A percentile compares a stretch with the other conserved stretches of the same genome.
Conservation (phyloP, 306 rosid genomes). For the Mimosa pudica region DNA sequence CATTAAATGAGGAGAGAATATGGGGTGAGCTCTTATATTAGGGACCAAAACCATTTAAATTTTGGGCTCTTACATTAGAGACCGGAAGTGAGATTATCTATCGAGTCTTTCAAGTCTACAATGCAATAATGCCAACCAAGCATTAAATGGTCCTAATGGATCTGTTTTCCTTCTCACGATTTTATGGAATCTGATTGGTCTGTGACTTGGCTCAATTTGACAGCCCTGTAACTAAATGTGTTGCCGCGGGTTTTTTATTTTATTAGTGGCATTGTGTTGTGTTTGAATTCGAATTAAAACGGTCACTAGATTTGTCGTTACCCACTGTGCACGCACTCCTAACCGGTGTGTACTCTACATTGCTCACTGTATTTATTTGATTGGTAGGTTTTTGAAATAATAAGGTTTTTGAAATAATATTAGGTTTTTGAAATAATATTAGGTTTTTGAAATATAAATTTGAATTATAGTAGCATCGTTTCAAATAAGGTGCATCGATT, state of each 20-base stretch:
- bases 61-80: no score
- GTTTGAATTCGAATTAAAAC: constrained; percentile 83
- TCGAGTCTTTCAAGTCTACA: no score
- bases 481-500: background rate
- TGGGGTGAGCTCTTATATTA: no score
- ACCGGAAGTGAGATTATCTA: no score
- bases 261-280: constrained; percentile 16
- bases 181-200: constrained; percentile 35
- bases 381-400: background rate
- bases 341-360: constrained; percentile 16
- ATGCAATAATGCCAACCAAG: background rate
- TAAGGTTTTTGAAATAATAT: background rate
- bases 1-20: no score
- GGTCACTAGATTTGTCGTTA: constrained; percentile 60
- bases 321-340: constrained; percentile 25
- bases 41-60: no score
- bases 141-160: background rate
- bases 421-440: background rate
- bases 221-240: constrained; percentile 26
- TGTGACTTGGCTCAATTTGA: constrained; percentile 18
- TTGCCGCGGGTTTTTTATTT: constrained; percentile 41
- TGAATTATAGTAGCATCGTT: background rate
- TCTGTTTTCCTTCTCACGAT: background rate
- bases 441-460: background rate
- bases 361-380: background rate